Percentiles rank a stretch among this genome's conserved stretches.
These are phyloP conservation scores for Candida berthetii DNA, from an alignment of 805 yeast genomes.

Conservation along the genomic window DNA sequence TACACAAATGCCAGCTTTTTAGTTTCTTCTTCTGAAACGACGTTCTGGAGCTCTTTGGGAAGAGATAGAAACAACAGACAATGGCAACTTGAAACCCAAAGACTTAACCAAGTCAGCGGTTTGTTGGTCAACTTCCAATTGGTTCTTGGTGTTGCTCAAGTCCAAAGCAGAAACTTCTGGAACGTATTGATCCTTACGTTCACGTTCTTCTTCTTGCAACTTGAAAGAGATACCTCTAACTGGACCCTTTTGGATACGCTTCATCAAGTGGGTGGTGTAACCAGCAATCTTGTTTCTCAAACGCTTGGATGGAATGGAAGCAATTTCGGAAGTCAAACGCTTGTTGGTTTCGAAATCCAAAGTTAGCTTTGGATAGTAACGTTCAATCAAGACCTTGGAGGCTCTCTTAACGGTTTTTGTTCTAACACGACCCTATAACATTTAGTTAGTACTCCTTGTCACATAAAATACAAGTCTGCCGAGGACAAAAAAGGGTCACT, in stretches of 20 bases:
- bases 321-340: constrained; percentile 97
- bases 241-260: constrained; percentile 99
- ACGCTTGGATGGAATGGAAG: constrained; percentile 98
- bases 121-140: constrained; percentile 94
- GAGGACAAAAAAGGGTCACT: too few species aligned
- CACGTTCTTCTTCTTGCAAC: constrained; percentile 99
- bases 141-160: constrained; percentile 92
- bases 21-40: constrained; percentile 90
- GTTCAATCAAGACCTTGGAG: constrained; percentile 98
- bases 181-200: constrained; percentile 99
- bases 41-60: constrained; percentile 81
- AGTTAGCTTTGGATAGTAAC: constrained; percentile 99
- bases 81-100: constrained; percentile 86
- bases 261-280: constrained; percentile 99
- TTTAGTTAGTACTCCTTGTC: not conserved
- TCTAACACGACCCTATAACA: constrained; percentile 96
- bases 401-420: constrained; percentile 99
- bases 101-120: constrained; percentile 93
- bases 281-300: constrained; percentile 99
- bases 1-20: constrained; percentile 21
- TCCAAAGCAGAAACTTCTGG: constrained; percentile 99
- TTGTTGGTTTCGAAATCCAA: constrained; percentile 99
- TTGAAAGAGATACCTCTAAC: constrained; percentile 99
- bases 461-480: too few species aligned
- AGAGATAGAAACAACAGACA: constrained; percentile 80